Percentiles rank a stretch among this genome's conserved stretches.
Conservation (phyloP, 345 rosid species). For the Murraya koenigii region DNA sequence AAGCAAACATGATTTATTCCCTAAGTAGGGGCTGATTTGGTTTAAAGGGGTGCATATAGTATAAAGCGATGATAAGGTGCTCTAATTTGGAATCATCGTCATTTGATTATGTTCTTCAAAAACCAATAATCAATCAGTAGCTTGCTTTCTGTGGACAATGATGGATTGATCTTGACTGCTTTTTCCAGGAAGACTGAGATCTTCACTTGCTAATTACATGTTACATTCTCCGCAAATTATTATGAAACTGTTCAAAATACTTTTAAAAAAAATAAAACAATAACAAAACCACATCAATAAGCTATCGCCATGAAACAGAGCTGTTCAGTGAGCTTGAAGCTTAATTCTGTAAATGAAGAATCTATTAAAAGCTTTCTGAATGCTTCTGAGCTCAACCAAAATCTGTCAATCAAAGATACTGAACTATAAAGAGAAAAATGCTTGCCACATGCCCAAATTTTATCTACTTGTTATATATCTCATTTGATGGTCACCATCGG, state of each 20-base stretch:
- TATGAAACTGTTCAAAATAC: not conserved
- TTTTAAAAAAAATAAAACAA: not conserved
- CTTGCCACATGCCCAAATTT: not conserved
- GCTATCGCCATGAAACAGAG: not conserved
- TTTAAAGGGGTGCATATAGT: conserved; percentile 12
- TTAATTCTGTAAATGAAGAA: conserved; percentile 24
- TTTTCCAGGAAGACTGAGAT: conserved; percentile 21
- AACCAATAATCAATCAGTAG: conserved; percentile 39
- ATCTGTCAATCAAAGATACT: conserved; percentile 17
- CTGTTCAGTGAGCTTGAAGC: conserved; percentile 31
- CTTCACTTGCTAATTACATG: conserved; percentile 18
- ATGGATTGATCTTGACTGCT: conserved; percentile 43
- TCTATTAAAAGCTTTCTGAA: conserved; percentile 20
- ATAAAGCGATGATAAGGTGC: conserved; percentile 46
- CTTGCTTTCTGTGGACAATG: conserved; percentile 34
- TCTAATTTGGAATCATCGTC: conserved; percentile 19
- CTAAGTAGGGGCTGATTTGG: not conserved
- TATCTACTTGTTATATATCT: not conserved
- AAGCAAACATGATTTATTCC: conserved; percentile 28
- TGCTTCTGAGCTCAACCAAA: not conserved
- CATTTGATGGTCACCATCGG: conserved; percentile 30
- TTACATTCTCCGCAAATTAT: conserved; percentile 17
- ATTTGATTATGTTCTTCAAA: conserved; percentile 45
- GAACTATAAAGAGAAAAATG: conserved; percentile 20
- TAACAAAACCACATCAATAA: conserved; percentile 17